Evolutionary conservation across 1,284 basidiomycete species (phyloP), one percentile per base, ranked within the genome.

Genomic region (Boletus albobrunnescens): DNA sequence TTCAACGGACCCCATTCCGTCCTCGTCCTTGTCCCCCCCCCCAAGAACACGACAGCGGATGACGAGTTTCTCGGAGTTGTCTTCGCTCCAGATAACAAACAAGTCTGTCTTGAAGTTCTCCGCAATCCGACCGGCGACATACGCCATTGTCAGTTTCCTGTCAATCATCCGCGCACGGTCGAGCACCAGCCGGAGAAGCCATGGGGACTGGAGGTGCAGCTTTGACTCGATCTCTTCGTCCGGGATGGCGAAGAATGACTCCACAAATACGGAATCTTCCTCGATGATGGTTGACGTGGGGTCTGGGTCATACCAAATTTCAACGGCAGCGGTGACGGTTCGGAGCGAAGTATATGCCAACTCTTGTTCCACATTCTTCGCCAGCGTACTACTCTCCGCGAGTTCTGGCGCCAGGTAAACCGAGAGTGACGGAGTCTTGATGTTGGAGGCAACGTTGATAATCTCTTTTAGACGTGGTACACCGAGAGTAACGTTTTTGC

Each of bases 201-300:
- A 99, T 0, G 95, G 94, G 2, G 95, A 99, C 65, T 95, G 91
- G 1, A 92, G 76, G 58, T 94, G 88, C 2, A 96, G 72, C 60
- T 95, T 94, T 11, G 83, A 79, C 65, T 96, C 92, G 51, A 96
- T 88, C 49, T 96, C 92, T 63, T 97, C 94, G 63, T 99, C 96
- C 9, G 95, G 95, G 68, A 99, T 98, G 47, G 94, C 94, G 67
- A 99, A 99, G 89, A 98, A 98, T 0, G 94, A 94, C 61, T 98
- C 93, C 45, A 99, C 95, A 64, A 99, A 99, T 44, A 95, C 84
- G 41, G 81, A 75, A 70, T 99, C 96, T 62, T 98, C 95, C 57
- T 96, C 93, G 65, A 99, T 97, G 63, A 94, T 86, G 10, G 96
- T 99, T 0, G 87, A 82, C 16, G 79, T 84, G 20, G 93, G 89